Evolutionary conservation across 2,329 filamentous ascomycete genomes (phyloP), one percentile per base, ranked within the genome.

Genomic region (Mariannaea elegans): DNA sequence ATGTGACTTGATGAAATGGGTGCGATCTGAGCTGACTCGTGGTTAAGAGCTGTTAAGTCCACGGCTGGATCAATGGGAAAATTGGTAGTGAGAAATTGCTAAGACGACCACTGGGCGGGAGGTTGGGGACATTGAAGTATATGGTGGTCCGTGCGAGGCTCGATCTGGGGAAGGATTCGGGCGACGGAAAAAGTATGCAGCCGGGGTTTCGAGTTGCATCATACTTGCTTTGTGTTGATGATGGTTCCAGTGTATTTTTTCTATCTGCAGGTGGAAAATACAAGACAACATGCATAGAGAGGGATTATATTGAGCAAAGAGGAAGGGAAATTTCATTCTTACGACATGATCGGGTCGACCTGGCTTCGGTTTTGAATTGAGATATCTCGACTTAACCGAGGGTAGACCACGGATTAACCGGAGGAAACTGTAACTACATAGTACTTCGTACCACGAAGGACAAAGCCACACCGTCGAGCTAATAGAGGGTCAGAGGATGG

Each of bases 41-140:
- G 62, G 70, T 69, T 65, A 62, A 62, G 66, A 60, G 67, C 64
- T 78, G 76, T 77, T 79, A 78, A 74, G 72, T 63, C 62, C 64
- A 56, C 63, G 63, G 69, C 69, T 73, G 69, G 71, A 71, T 68
- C 71, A 69, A 72, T 67, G 67, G 69, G 65, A 75, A 78, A 79
- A 79, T 77, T 79, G 76, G 67, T 78, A 78, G 77, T 78, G 77
- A 66, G 67, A 73, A 72, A 73, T 72, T 71, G 70, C 59, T 73
- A 73, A 67, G 69, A 64, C 57, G 49, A 56, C 53, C 47, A 52
- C 53, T 36, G 42, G 49, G 59, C 39, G 54, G 41, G 66, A 69
- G 62, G 66, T 63, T 71, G 66, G 68, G 56, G 56, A 55, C 59
- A 50, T 59, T 46, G 42, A 58, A 63, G 31, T 13, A n/a, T 48